Percentiles rank a stretch among this genome's conserved stretches.
These are phyloP conservation scores for Yamadazyma friedrichii DNA, from an alignment of 1,139 yeast species.

Conservation along the genomic window DNA sequence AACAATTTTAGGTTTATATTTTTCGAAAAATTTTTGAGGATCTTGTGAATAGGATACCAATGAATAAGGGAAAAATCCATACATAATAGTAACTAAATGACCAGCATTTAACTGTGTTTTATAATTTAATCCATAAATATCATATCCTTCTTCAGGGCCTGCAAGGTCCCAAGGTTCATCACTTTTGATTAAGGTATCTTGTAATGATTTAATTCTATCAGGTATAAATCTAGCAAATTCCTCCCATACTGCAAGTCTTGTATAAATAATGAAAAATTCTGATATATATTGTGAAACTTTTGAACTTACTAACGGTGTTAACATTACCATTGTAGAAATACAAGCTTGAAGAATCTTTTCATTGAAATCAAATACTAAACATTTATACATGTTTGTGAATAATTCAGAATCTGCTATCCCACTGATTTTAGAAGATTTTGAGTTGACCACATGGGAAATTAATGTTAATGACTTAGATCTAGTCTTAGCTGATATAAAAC, in stretches of 20 bases:
- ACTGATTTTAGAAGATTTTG: conserved; percentile 30
- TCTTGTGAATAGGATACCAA: conserved; percentile 41
- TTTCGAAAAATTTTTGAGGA: conserved; percentile 29
- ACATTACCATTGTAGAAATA: conserved; percentile 48
- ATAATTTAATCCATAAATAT: neutral
- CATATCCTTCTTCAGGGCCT: conserved; percentile 8
- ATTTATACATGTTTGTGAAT: conserved; percentile 39
- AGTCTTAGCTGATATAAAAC: conserved; percentile 24
- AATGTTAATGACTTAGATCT: conserved; percentile 40
- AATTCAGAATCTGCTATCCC: conserved; percentile 37
- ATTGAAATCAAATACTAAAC: conserved; percentile 46
- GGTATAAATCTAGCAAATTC: conserved; percentile 13
- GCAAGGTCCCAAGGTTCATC: conserved; percentile 18
- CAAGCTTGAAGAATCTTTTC: conserved; percentile 42
- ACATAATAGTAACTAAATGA: conserved; percentile 43
- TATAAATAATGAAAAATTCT: conserved; percentile 45
- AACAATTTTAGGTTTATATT: conserved; percentile 15
- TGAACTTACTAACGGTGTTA: conserved; percentile 51
- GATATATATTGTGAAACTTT: conserved; percentile 35
- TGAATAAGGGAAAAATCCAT: conserved; percentile 63
- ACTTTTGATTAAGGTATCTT: conserved; percentile 9
- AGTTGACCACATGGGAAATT: conserved; percentile 25
- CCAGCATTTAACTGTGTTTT: conserved; percentile 20
- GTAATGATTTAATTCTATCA: conserved; percentile 12
- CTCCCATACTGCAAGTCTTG: conserved; percentile 40